Evolutionary conservation across 2,329 filamentous ascomycete species (phyloP).

Genomic region (Hyphodiscus sp.): DNA sequence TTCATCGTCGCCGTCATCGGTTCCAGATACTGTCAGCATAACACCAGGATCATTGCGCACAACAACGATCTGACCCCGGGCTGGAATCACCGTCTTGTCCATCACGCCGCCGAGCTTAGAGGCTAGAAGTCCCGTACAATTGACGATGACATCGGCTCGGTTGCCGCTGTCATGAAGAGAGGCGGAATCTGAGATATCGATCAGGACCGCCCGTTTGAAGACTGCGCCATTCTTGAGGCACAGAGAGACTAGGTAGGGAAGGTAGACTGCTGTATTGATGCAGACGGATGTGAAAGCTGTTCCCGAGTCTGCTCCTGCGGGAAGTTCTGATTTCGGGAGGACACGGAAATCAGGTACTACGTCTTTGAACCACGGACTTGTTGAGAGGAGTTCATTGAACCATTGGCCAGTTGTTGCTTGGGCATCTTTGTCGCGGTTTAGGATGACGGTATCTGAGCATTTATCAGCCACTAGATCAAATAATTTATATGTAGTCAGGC

Average conservation of each 20-base stretch:
- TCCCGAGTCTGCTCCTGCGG: constrained; percentile 61
- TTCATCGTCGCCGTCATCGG: constrained; percentile 59
- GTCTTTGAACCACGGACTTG: constrained; percentile 67
- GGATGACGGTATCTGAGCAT: constrained; percentile 41
- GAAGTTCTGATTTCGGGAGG: constrained; percentile 52
- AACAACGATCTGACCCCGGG: constrained; percentile 69
- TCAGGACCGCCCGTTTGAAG: constrained; percentile 55
- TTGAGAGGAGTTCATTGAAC: constrained; percentile 61
- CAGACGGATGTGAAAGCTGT: constrained; percentile 78
- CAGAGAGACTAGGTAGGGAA: constrained; percentile 77
- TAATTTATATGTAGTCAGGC: neutral
- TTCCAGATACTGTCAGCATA: constrained; percentile 56
- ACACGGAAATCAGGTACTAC: constrained; percentile 66
- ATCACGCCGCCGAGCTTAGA: constrained; percentile 73
- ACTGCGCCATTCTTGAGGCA: constrained; percentile 68
- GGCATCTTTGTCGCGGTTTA: constrained; percentile 34
- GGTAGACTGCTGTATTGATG: constrained; percentile 84
- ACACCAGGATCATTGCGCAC: constrained; percentile 57
- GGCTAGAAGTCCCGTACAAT: constrained; percentile 76
- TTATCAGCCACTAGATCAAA: neutral
- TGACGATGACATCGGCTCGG: constrained; percentile 65
- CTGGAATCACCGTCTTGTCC: constrained; percentile 67
- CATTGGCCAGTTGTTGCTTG: constrained; percentile 19
- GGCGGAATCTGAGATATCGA: constrained; percentile 68
- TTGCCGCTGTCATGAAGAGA: constrained; percentile 49